These are phyloP conservation scores for Phytophthora multivora DNA, from an alignment of 352 stramenopile species.

Conservation along the genomic window DNA sequence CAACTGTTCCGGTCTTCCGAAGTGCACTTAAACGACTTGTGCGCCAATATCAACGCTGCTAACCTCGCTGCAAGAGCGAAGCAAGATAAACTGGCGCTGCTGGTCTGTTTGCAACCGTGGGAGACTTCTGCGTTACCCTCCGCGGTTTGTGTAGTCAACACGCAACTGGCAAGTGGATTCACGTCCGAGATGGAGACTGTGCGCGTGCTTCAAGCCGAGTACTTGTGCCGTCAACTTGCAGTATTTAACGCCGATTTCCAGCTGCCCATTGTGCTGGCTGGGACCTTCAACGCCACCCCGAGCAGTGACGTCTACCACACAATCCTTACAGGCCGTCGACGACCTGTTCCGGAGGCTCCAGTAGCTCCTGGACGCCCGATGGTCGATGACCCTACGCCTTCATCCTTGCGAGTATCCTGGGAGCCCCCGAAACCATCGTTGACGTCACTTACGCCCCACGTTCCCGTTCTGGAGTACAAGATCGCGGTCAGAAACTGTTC, in stretches of 20 bases:
- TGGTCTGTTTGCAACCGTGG: conserved; percentile 85
- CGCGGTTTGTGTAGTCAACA: conserved; percentile 72
- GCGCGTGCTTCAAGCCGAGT: conserved; percentile 71
- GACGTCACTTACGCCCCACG: conserved; percentile 15
- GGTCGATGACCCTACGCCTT: conserved; percentile 43
- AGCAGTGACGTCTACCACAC: conserved; percentile 86
- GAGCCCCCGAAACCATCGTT: conserved; percentile 13
- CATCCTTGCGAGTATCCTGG: conserved; percentile 61
- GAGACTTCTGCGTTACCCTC: conserved; percentile 68
- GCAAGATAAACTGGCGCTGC: conserved; percentile 77
- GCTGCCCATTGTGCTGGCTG: conserved; percentile 80
- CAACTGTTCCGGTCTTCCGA: conserved; percentile 73
- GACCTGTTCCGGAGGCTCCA: conserved; percentile 53
- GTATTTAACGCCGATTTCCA: conserved; percentile 85
- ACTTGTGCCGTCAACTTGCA: conserved; percentile 66
- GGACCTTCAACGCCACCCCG: conserved; percentile 82
- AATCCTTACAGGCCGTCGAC: conserved; percentile 59
- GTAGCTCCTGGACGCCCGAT: conserved; percentile 40
- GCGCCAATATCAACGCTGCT: conserved; percentile 38
- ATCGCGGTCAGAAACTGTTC: conserved; percentile 64
- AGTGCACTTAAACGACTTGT: conserved; percentile 68
- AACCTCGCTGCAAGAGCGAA: conserved; percentile 52
- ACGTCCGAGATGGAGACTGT: conserved; percentile 55
- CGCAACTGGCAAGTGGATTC: conserved; percentile 36
- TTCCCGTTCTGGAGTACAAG: conserved; percentile 55